Conservation (phyloP, 73 alveolate genomes). For the Paramecium octaurelia region DNA sequence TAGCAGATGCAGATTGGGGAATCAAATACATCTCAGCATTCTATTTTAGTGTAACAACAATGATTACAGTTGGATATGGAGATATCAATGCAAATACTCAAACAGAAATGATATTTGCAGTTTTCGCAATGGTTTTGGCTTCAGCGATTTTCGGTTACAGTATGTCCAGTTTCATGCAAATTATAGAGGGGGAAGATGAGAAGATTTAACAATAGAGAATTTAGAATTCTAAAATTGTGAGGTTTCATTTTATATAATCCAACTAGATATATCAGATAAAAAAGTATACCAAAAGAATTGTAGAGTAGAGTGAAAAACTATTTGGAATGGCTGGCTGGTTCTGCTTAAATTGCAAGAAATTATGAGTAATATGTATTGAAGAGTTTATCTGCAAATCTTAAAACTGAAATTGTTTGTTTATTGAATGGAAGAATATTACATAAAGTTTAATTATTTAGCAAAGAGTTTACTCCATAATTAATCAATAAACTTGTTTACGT, state of each 20-base stretch:
- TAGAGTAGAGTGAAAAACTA: conserved; percentile 57
- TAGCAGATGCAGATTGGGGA: conserved; percentile 30
- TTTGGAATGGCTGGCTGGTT: conserved; percentile 60
- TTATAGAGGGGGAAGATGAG: conserved; percentile 11
- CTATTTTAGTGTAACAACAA: conserved; percentile 82
- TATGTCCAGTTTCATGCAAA: conserved; percentile 36
- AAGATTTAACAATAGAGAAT: background rate
- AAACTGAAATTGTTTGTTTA: conserved; percentile 39
- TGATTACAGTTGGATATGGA: conserved; percentile 89
- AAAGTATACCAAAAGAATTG: conserved; percentile 54
- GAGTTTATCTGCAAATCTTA: conserved; percentile 32
- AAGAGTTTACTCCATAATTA: conserved; percentile 4
- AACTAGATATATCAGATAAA: conserved; percentile 21
- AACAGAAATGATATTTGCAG: conserved; percentile 48
- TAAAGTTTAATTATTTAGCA: background rate
- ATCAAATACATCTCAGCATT: conserved; percentile 71
- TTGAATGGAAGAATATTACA: background rate
- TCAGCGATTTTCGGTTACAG: conserved; percentile 29
- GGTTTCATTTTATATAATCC: background rate
- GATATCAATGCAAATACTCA: conserved; percentile 65
- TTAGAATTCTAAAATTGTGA: conserved; percentile 27
- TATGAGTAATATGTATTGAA: background rate
- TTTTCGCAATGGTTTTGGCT: conserved; percentile 27
- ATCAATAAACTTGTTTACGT: conserved; percentile 11
- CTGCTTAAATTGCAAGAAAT: conserved; percentile 39